A percentile compares a stretch with the other conserved stretches of the same genome.
Conservation (phyloP, 139 green algal genomes). For the Coelastrella sp. region DNA sequence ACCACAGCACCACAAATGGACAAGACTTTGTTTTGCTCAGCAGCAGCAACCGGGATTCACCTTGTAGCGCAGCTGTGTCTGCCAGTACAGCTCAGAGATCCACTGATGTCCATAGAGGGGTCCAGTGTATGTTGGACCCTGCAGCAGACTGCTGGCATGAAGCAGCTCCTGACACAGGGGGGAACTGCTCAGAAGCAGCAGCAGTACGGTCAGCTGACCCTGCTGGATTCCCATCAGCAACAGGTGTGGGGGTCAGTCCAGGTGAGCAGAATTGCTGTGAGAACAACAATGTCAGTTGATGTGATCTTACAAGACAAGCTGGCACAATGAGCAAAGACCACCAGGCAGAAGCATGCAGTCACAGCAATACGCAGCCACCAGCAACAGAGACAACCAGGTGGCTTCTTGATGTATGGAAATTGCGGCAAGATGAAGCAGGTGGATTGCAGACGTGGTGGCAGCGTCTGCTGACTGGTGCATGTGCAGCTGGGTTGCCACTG, state of each 20-base stretch:
- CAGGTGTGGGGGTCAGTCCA: not conserved
- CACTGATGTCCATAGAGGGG: not conserved
- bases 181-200: not conserved
- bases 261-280: not conserved
- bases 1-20: slow-evolving; percentile 16
- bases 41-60: not conserved
- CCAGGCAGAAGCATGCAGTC: no score
- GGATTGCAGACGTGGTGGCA: no score
- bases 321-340: no score
- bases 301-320: no score
- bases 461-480: no score
- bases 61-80: not conserved
- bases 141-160: no score
- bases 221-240: not conserved
- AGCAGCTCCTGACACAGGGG: no score
- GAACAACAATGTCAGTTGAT: not conserved
- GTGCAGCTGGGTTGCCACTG: no score
- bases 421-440: no score
- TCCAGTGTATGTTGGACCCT: not conserved
- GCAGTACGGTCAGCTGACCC: not conserved
- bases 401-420: no score
- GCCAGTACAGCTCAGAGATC: not conserved
- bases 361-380: no score
- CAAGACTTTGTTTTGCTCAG: slow-evolving; percentile 46
- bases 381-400: no score